Evolutionary conservation across 2,329 filamentous ascomycete genomes (phyloP).

Genomic region (Exophiala bonariae): DNA sequence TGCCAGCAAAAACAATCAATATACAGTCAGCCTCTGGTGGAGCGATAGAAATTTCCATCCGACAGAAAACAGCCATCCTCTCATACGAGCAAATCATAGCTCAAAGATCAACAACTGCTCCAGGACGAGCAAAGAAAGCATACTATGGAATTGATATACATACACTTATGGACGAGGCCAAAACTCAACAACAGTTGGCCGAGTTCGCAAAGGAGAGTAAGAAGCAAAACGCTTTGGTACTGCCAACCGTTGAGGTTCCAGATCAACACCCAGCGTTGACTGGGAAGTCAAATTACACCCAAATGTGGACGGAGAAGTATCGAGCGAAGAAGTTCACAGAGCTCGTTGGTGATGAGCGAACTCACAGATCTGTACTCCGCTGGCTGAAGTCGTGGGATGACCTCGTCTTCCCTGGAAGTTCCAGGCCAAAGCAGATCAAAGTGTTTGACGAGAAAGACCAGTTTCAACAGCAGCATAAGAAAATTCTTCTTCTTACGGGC

Average conservation of each 20-base stretch:
- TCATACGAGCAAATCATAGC: constrained; percentile 58
- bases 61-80: constrained; percentile 34
- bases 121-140: constrained; percentile 58
- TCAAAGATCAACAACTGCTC: constrained; percentile 49
- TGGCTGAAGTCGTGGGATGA: constrained; percentile 96
- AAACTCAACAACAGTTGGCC: constrained; percentile 53
- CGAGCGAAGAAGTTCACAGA: constrained; percentile 89
- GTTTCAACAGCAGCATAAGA: constrained; percentile 76
- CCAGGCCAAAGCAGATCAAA: constrained; percentile 50
- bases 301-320: constrained; percentile 96
- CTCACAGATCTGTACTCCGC: constrained; percentile 82
- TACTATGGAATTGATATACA: constrained; percentile 96
- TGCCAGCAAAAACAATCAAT: constrained; percentile 28
- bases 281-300: constrained; percentile 35
- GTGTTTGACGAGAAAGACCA: constrained; percentile 47
- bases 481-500: constrained; percentile 86
- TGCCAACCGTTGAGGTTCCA: constrained; percentile 26
- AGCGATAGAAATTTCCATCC: constrained; percentile 43
- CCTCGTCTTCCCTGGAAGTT: constrained; percentile 80
- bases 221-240: constrained; percentile 25
- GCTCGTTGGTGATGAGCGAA: constrained; percentile 89
- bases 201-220: constrained; percentile 31
- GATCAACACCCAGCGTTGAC: constrained; percentile 29
- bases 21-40: constrained; percentile 52
- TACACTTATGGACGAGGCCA: constrained; percentile 69